Base-by-base conservation (phyloP, 139 green algal genomes). In the Chlorella sp. region DNA sequence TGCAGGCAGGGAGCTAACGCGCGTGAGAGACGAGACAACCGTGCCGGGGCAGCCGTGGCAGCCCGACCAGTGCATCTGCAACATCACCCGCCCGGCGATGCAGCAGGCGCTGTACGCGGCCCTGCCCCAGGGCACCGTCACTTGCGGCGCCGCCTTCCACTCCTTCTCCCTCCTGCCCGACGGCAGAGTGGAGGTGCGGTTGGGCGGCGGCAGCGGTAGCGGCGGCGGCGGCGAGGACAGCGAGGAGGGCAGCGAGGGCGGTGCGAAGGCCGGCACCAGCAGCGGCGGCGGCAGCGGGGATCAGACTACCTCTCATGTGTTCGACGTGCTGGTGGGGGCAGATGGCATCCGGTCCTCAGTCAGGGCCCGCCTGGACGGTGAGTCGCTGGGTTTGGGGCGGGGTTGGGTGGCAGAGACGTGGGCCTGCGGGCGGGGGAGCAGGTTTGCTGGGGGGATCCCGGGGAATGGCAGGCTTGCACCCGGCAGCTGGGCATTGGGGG, bases 311-410 rank as follows among this genome's bases (percentile, higher is more conserved):
- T n/a, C n/a, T n/a, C n/a, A n/a, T 37, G 78, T 83, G 78, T 61
- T 34, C 24, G 78, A 83, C 40, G 21, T 83, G 39, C 26, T 83
- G 78, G 78, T 83, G 40, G 78, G 78, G 14, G 78, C 78, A 3
- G 78, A 83, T 64, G 78, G 78, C 40, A 83, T 83, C 78, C 78
- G 40, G 24, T 83, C 78, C 39, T 15, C n/a, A 21, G 78, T 83
- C 15, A 48, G 78, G n/a, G 4, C 39, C 24, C 37, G 22, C 24
- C 78, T 83, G 40, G 39, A 83, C 21, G 39, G 78, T 83, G 78
- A 68, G 60, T 68, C n/a, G n/a, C n/a, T n/a, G n/a, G n/a, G n/a
- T n/a, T n/a, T n/a, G n/a, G n/a, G n/a, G n/a, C n/a, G n/a, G n/a
- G n/a, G n/a, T n/a, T n/a, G n/a, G n/a, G n/a, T n/a, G n/a, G n/a